Conservation (phyloP, 257 asterid species). For the Oldenlandia corymbosa region DNA sequence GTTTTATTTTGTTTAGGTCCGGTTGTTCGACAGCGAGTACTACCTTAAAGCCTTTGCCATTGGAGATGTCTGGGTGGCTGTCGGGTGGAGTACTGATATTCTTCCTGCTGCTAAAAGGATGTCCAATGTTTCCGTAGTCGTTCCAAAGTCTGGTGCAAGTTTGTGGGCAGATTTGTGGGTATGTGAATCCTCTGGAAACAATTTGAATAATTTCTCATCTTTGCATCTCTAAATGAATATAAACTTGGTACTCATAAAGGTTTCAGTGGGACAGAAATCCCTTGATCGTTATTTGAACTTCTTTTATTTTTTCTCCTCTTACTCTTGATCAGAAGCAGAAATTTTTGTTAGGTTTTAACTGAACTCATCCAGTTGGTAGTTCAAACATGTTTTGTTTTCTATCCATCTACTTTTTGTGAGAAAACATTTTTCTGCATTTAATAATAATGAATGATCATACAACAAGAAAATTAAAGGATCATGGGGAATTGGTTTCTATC, state of each 20-base stretch:
- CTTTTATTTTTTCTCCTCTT: neutral
- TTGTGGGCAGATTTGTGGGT: constrained; percentile 99
- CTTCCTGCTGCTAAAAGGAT: constrained; percentile 79
- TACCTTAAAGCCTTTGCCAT: constrained; percentile 83
- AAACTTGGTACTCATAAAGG: too few species aligned
- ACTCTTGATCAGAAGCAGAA: too few species aligned
- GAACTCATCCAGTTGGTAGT: too few species aligned
- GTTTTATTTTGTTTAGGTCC: constrained; percentile 45
- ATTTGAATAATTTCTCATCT: neutral
- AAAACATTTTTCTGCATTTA: too few species aligned
- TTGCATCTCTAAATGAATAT: neutral
- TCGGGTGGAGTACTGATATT: constrained; percentile 95
- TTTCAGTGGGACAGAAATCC: too few species aligned
- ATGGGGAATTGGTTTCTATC: too few species aligned
- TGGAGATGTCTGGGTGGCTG: constrained; percentile 94
- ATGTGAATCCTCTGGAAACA: constrained; percentile 17
- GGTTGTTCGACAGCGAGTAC: constrained; percentile 68
- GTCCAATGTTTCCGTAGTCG: constrained; percentile 79
- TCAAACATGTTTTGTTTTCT: neutral
- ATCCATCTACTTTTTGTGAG: neutral
- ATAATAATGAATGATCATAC: neutral
- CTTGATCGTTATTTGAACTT: too few species aligned
- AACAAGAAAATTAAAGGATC: too few species aligned
- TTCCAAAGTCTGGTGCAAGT: constrained; percentile 92
- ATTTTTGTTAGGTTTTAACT: too few species aligned